Base-by-base conservation (phyloP, 1,284 basidiomycete species). In the Cryptococcus floricola region DNA sequence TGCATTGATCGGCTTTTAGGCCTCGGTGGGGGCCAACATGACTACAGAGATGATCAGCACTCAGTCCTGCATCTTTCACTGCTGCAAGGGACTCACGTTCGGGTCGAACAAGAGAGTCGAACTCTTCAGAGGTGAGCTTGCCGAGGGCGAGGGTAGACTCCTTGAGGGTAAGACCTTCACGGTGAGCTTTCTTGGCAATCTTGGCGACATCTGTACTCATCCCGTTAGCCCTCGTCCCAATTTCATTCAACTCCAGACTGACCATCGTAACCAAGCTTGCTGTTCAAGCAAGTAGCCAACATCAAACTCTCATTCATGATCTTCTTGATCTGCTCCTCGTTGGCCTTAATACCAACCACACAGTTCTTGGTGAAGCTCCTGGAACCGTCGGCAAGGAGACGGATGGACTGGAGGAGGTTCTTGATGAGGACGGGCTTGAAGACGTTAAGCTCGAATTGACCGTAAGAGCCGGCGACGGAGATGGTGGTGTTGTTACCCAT, bases 381-480 rank as follows among this genome's bases (percentile, higher is more conserved):
- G 37, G 89, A 73, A 83, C 94, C 96, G 79, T 98, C 96, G 53
- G 91, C 85, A 49, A 98, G 81, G 52, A 99, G 80, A 23, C 95
- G 87, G 74, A 98, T 94, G 73, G 90, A 94, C 77, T 95, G 93
- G 56, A 98, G 81, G 42, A 98, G 87, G 77, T 98, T 98, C 81
- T 94, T 96, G 79, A 95, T 93, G 66, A 98, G 88, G 61, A 98
- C 92, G 45, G 96, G 96, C 80, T 99, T 99, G 84, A 98, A 99
- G 28, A 98, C 96, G 78, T 99, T 98, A 69, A 97, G 80, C 89
- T 99, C 96, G 73, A 99, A 98, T 74, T 98, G 95, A 50, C 96
- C 96, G 72, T 87, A 92, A 5, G 91, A 87, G 55, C 96, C 92
- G 43, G 93, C 95, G 61, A 99, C 81, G 66, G 87, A 90, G 74